Percentiles rank a stretch among this genome's conserved stretches.
Conservation (phyloP, 1,284 basidiomycete species). For the Exobasidium cylindrosporum region DNA sequence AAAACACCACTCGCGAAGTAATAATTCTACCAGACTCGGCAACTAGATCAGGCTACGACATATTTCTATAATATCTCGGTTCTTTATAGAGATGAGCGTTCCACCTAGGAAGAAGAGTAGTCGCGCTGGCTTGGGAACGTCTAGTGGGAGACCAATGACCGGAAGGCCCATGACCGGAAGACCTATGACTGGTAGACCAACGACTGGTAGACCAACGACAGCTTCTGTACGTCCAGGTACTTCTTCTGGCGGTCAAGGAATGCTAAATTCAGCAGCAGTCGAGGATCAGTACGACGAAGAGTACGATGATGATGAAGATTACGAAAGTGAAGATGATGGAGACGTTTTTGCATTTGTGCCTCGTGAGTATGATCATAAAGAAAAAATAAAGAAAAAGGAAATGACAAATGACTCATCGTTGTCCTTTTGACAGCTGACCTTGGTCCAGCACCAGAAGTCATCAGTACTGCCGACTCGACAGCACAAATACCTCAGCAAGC, state of each 20-base stretch:
- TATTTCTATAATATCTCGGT: too few species aligned
- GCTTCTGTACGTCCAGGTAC: background rate
- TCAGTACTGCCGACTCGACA: background rate
- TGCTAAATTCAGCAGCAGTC: background rate
- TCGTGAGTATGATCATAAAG: too few species aligned
- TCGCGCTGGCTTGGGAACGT: conserved; percentile 1
- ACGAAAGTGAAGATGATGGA: conserved; percentile 47
- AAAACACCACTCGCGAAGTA: too few species aligned
- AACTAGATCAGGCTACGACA: too few species aligned
- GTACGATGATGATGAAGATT: conserved; percentile 33
- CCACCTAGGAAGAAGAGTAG: background rate
- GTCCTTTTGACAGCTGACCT: conserved; percentile 15
- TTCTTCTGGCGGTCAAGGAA: background rate
- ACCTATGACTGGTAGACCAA: conserved; percentile 7
- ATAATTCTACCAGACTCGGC: too few species aligned
- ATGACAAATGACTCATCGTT: background rate
- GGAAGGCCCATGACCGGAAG: background rate
- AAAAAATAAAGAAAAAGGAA: too few species aligned
- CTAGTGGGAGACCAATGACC: conserved; percentile 9
- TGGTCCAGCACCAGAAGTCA: conserved; percentile 13
- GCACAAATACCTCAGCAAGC: background rate
- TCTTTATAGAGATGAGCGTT: background rate
- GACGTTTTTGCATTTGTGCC: conserved; percentile 53
- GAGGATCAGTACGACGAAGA: conserved; percentile 19
- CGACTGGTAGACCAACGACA: conserved; percentile 4